Evolutionary conservation across 495 filamentous ascomycete species (phyloP), one percentile per base, ranked within the genome.

Genomic region (Lentithecium fluviatile): DNA sequence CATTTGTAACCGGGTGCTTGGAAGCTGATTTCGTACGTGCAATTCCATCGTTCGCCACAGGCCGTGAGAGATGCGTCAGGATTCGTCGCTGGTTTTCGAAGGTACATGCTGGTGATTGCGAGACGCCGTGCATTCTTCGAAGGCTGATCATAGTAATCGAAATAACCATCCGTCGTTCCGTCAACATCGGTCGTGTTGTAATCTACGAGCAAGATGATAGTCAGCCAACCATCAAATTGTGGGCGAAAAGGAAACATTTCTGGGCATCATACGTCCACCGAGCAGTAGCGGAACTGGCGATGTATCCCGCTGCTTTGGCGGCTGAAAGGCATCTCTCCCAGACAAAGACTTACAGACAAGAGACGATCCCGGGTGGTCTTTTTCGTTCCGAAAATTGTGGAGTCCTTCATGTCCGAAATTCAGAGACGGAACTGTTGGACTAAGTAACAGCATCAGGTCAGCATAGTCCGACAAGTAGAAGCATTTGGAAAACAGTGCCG

Each of bases 1-100:
- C 74, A 76, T 52, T 73, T 75, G 57, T 76, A 76, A 37, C 74
- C 75, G 2, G 74, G 74, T 5, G 56, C 74, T 12, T 60, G 19
- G 25, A 76, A 76, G 11, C 43, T 46, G 45, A 70, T 59, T 0
- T 21, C 36, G 56, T 74, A 76, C 0, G 73, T 73, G 42, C 74
- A 76, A 49, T 76, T 76, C 56, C 62, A 75, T 13, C 73, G 67
- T 0, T 36, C 15, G 36, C 70, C 63, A 43, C 67, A 69, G 10
- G 63, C 24, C 7, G 60, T 26, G 7, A 42, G 5, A 6, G 58
- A 56, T 15, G 67, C 67, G 23, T 60, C 34, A 2, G 50, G 17
- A 12, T 55, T 6, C 6, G 24, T 34, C 10, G 72, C 26, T 56
- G 74, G n/a, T 24, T 63, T 64, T 23, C 69, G 38, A 0, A 67